phyloP scores from a whole-genome alignment of 768 basidiomycete species.

The Astraeus odoratus region DNA sequence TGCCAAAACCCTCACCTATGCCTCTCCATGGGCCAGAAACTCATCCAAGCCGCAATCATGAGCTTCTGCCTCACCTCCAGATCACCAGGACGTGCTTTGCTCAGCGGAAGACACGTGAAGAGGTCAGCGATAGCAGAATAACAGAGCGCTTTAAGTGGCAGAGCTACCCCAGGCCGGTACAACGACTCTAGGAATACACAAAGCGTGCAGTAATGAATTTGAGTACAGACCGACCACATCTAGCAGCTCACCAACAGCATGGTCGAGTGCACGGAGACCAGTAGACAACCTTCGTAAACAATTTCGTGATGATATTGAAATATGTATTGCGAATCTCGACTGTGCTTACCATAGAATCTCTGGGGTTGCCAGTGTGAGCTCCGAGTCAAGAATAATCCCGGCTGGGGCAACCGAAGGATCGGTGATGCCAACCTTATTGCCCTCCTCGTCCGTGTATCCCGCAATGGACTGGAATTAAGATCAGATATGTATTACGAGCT shows the following conservation, averaged over 20 bases:
- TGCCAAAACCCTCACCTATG: slow-evolving; percentile 36
- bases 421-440: slow-evolving; percentile 50
- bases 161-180: slow-evolving; percentile 48
- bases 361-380: slow-evolving; percentile 67
- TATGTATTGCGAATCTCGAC: not conserved
- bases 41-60: slow-evolving; percentile 77
- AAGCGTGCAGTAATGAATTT: not conserved
- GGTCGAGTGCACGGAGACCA: slow-evolving; percentile 73
- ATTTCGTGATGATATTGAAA: slow-evolving; percentile 8
- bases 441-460: slow-evolving; percentile 65
- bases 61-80: slow-evolving; percentile 60
- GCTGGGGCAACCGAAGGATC: slow-evolving; percentile 56
- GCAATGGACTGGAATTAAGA: slow-evolving; percentile 44
- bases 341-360: slow-evolving; percentile 58
- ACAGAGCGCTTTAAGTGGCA: slow-evolving; percentile 57
- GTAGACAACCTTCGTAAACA: slow-evolving; percentile 56
- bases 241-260: slow-evolving; percentile 54
- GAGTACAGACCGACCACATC: not conserved
- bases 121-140: slow-evolving; percentile 64
- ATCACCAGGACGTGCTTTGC: slow-evolving; percentile 50
- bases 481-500: not conserved
- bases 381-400: slow-evolving; percentile 72
- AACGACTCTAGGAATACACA: slow-evolving; percentile 37
- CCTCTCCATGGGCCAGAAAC: slow-evolving; percentile 60
- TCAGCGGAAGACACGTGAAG: slow-evolving; percentile 64